These are phyloP conservation scores for Capronia americana DNA, from an alignment of 2,329 filamentous ascomycete genomes.

Conservation along the genomic window DNA sequence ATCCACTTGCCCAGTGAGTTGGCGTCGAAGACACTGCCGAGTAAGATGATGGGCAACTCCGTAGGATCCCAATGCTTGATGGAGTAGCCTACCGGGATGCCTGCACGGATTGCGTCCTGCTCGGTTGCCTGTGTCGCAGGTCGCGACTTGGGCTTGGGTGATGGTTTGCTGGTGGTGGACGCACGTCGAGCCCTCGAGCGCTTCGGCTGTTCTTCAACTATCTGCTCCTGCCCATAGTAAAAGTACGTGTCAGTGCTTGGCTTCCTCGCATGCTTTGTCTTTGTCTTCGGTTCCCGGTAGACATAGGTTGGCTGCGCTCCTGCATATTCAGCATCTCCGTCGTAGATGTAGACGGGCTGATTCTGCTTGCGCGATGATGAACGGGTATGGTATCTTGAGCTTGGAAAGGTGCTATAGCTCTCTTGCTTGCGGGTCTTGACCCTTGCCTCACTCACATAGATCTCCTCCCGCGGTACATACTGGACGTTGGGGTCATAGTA, in stretches of 20 bases:
- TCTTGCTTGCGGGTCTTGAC: slow-evolving; percentile 44
- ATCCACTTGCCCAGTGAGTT: slow-evolving; percentile 99
- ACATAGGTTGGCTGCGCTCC: slow-evolving; percentile 55
- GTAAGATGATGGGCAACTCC: slow-evolving; percentile 89
- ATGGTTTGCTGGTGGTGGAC: slow-evolving; percentile 57
- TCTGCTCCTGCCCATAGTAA: slow-evolving; percentile 61
- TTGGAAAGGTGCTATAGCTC: slow-evolving; percentile 56
- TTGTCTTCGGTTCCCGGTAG: slow-evolving; percentile 55
- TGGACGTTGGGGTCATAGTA: slow-evolving; percentile 56
- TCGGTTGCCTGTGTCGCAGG: slow-evolving; percentile 61
- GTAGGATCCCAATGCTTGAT: slow-evolving; percentile 98
- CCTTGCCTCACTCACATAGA: slow-evolving; percentile 71
- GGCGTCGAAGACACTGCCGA: slow-evolving; percentile 95
- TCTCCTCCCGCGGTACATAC: slow-evolving; percentile 61
- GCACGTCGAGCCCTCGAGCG: slow-evolving; percentile 59
- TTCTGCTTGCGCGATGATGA: slow-evolving; percentile 50
- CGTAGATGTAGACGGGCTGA: slow-evolving; percentile 60
- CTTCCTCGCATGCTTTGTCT: slow-evolving; percentile 52
- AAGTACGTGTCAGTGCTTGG: slow-evolving; percentile 59
- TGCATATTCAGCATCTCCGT: slow-evolving; percentile 62
- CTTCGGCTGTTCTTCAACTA: slow-evolving; percentile 62
- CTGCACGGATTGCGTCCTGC: slow-evolving; percentile 67
- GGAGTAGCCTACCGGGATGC: slow-evolving; percentile 88
- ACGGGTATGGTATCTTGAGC: slow-evolving; percentile 50
- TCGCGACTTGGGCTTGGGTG: slow-evolving; percentile 51